These are phyloP conservation scores for Dioscorea alata DNA, from an alignment of 106 monocot genomes.

Conservation along the genomic window DNA sequence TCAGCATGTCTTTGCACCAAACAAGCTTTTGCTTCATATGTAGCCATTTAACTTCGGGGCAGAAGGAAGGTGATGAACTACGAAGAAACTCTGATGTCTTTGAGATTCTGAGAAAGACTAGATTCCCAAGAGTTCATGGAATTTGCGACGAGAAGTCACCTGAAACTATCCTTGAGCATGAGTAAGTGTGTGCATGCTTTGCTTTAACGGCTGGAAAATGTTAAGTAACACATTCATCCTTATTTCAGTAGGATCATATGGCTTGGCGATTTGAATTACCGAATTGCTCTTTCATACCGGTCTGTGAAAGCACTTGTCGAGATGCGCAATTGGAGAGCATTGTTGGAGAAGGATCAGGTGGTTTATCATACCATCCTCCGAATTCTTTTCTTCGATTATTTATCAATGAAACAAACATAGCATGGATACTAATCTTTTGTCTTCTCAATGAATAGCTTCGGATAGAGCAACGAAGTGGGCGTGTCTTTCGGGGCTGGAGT, in stretches of 20 bases:
- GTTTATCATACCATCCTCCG: not conserved
- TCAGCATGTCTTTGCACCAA: constrained; percentile 63
- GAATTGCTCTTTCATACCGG: constrained; percentile 53
- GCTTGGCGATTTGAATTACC: constrained; percentile 58
- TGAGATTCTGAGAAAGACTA: constrained; percentile 57
- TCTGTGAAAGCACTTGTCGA: constrained; percentile 55
- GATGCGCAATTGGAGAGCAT: constrained; percentile 59
- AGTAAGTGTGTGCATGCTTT: constrained; percentile 22
- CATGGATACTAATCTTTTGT: not conserved
- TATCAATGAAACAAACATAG: not conserved
- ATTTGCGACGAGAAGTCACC: constrained; percentile 37
- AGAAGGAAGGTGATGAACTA: constrained; percentile 56
- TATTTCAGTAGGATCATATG: constrained; percentile 44
- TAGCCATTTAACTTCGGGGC: constrained; percentile 57
- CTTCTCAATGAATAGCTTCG: constrained; percentile 27
- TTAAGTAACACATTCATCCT: not conserved
- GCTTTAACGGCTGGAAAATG: not conserved
- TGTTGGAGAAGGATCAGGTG: constrained; percentile 64
- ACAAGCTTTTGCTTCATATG: constrained; percentile 68
- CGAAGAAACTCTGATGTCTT: constrained; percentile 48
- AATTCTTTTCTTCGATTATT: not conserved
- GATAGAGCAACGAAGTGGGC: constrained; percentile 55
- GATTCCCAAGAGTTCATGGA: constrained; percentile 39
- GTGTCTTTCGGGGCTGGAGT: constrained; percentile 48
- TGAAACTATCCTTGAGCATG: constrained; percentile 59